A percentile compares a stretch with the other conserved stretches of the same genome.
Conservation (phyloP, 148 eudicot species). For the Tetragonia tetragonoides region DNA sequence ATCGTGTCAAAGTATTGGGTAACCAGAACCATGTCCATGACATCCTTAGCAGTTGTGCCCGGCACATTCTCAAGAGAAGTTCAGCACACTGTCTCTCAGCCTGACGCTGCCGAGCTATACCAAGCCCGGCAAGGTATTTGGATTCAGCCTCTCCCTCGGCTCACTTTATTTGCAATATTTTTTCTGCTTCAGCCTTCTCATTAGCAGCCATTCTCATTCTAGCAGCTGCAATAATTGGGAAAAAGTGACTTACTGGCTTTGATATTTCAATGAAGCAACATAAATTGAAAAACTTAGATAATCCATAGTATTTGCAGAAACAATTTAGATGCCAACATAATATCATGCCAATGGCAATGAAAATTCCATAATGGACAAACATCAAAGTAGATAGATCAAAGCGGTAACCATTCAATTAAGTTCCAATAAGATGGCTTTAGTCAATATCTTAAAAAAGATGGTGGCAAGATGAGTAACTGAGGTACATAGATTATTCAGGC, state of each 20-base stretch:
- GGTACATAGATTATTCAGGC: background rate
- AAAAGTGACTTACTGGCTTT: background rate
- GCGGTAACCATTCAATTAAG: background rate
- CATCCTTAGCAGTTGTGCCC: conserved; percentile 58
- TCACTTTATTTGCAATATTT: conserved; percentile 60
- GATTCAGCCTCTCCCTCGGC: conserved; percentile 80
- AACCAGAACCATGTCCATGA: conserved; percentile 70
- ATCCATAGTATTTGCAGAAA: too few species aligned
- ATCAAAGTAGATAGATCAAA: too few species aligned
- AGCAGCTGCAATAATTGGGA: conserved; percentile 50
- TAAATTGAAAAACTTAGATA: background rate
- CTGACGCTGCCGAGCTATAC: conserved; percentile 73
- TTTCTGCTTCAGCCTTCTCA: conserved; percentile 80
- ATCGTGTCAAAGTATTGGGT: conserved; percentile 69
- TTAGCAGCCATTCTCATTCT: conserved; percentile 61
- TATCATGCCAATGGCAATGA: background rate
- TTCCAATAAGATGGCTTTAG: background rate
- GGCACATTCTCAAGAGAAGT: conserved; percentile 60
- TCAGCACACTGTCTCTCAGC: conserved; percentile 69
- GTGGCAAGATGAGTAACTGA: too few species aligned
- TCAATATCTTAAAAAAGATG: conserved; percentile 22
- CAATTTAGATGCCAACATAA: too few species aligned
- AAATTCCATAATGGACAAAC: background rate
- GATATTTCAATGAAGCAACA: background rate
- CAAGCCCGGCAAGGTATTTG: conserved; percentile 59